Evolutionary conservation across 2,329 filamentous ascomycete genomes (phyloP).

Genomic region (Fusarium illudens): DNA sequence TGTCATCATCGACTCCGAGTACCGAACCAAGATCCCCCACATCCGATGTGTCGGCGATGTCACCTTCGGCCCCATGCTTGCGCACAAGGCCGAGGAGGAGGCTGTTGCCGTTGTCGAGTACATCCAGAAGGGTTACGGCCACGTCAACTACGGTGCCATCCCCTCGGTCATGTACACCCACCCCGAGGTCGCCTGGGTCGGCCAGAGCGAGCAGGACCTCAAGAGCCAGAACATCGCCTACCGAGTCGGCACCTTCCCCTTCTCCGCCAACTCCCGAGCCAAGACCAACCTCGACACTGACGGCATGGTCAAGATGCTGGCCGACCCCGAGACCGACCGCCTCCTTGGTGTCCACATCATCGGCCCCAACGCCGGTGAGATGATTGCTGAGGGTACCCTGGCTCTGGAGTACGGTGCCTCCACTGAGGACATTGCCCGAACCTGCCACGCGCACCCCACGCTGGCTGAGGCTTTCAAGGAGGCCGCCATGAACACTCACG

Average conservation of each 20-base stretch:
- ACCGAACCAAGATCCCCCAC: slow-evolving; percentile 96
- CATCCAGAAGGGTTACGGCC: slow-evolving; percentile 96
- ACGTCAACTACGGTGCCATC: slow-evolving; percentile 98
- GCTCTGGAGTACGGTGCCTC: slow-evolving; percentile 97
- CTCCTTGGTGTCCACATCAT: slow-evolving; percentile 97
- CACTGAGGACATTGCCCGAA: slow-evolving; percentile 92
- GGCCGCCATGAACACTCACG: slow-evolving; percentile 97
- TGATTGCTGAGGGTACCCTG: slow-evolving; percentile 97
- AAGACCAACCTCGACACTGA: slow-evolving; percentile 99
- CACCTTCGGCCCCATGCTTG: slow-evolving; percentile 98
- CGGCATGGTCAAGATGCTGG: slow-evolving; percentile 95
- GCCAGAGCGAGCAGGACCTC: slow-evolving; percentile 95
- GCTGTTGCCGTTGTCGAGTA: slow-evolving; percentile 94
- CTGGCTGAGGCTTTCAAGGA: slow-evolving; percentile 99
- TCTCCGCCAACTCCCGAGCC: slow-evolving; percentile 96
- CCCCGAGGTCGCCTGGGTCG: slow-evolving; percentile 98
- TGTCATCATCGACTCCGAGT: slow-evolving; percentile 97
- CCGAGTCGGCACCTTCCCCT: slow-evolving; percentile 93
- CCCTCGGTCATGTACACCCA: slow-evolving; percentile 99
- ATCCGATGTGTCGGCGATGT: slow-evolving; percentile 96
- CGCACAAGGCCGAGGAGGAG: slow-evolving; percentile 99
- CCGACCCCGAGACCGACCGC: slow-evolving; percentile 95
- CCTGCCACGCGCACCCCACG: slow-evolving; percentile 96
- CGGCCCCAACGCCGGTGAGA: slow-evolving; percentile 94
- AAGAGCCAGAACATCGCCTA: slow-evolving; percentile 92